Percentiles rank a stretch among this genome's conserved stretches.
Conservation (phyloP, 2,329 filamentous ascomycete genomes). For the Exophiala spinifera region DNA sequence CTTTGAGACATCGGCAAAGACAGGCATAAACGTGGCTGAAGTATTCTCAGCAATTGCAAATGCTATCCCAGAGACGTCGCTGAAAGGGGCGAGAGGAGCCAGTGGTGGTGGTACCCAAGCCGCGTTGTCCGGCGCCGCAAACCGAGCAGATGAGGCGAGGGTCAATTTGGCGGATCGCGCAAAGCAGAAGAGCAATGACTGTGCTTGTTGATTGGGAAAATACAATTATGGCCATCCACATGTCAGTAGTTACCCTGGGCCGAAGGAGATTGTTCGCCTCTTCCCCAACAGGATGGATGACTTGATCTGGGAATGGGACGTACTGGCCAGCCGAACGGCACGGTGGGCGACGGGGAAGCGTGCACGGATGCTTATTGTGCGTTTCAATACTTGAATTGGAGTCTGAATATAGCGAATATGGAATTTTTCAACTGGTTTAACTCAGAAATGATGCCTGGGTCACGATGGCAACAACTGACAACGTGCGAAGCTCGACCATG, state of each 20-base stretch:
- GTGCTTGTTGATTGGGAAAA: slow-evolving; percentile 65
- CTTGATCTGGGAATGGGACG: too few species aligned
- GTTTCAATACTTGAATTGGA: not conserved
- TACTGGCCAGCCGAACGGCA: not conserved
- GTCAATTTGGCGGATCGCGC: slow-evolving; percentile 77
- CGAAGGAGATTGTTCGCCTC: too few species aligned
- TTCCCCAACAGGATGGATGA: too few species aligned
- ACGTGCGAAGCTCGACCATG: too few species aligned
- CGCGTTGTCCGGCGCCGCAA: slow-evolving; percentile 52
- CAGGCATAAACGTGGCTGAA: slow-evolving; percentile 86
- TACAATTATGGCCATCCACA: too few species aligned
- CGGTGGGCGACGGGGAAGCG: not conserved
- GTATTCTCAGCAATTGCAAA: slow-evolving; percentile 98
- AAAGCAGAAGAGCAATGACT: slow-evolving; percentile 79
- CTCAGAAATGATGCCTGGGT: not conserved
- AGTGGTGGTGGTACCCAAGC: slow-evolving; percentile 56
- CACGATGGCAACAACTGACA: not conserved
- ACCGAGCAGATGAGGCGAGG: slow-evolving; percentile 54
- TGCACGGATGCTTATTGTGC: not conserved
- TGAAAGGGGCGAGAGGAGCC: slow-evolving; percentile 67
- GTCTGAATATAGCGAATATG: not conserved
- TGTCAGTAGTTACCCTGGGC: too few species aligned
- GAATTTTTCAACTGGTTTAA: not conserved
- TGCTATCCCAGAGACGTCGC: slow-evolving; percentile 91
- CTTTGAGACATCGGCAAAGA: slow-evolving; percentile 98